Conservation (phyloP, 225 moss, liverwort and hornwort species). For the Lunularia cruciata region DNA sequence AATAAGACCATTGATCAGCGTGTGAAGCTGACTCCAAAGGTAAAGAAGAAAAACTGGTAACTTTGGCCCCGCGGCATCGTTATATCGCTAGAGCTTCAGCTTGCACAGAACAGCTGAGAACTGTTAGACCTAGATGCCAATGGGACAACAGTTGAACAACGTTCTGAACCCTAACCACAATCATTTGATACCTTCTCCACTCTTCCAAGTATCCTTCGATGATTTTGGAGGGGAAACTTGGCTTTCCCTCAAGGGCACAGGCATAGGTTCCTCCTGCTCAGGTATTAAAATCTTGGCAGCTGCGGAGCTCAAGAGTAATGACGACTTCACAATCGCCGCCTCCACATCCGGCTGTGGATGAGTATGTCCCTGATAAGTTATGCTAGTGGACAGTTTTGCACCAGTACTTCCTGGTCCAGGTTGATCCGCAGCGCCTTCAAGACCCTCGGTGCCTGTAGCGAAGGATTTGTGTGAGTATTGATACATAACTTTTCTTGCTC, state of each 20-base stretch:
- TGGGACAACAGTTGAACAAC: not conserved
- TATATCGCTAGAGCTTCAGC: not conserved
- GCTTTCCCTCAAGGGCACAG: not conserved
- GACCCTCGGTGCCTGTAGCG: not conserved
- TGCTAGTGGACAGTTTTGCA: no score
- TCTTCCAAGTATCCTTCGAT: not conserved
- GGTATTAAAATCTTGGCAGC: not conserved
- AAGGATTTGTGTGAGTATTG: not conserved
- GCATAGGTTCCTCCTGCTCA: not conserved
- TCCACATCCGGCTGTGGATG: not conserved
- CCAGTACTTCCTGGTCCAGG: no score
- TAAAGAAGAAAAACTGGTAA: not conserved
- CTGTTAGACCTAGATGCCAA: not conserved
- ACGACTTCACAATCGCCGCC: not conserved
- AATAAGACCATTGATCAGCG: not conserved
- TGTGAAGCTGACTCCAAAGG: not conserved
- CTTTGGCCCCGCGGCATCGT: not conserved
- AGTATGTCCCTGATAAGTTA: not conserved
- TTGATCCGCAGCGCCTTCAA: not conserved
- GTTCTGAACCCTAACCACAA: not conserved
- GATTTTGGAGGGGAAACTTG: not conserved
- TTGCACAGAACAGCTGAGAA: slow-evolving; percentile 2
- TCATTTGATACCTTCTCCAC: not conserved
- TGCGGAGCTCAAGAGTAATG: not conserved
- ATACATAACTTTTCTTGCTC: no score